phyloP scores from a whole-genome alignment of 2,329 filamentous ascomycete species.

The Sphaerulina populicola region DNA sequence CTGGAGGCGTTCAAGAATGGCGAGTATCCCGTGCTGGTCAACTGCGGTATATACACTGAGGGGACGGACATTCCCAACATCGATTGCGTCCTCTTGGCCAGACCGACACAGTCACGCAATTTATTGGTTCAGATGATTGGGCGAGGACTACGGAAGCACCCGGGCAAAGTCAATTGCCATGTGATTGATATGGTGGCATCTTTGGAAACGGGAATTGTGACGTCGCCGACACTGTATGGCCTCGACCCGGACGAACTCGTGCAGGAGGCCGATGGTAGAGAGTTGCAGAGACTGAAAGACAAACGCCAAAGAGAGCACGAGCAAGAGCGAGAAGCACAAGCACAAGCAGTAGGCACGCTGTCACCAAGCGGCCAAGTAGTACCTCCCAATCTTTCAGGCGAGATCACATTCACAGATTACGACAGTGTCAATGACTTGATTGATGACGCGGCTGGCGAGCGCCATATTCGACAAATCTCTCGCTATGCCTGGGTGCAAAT shows the following conservation, averaged over 20 bases:
- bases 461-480: conserved; percentile 69
- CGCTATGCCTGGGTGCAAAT: conserved; percentile 75
- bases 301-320: conserved; percentile 38
- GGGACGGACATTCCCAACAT: conserved; percentile 97
- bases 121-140: conserved; percentile 97
- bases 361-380: not conserved
- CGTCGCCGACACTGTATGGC: conserved; percentile 85
- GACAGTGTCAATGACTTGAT: conserved; percentile 86
- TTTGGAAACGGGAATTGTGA: conserved; percentile 74
- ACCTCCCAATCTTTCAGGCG: conserved; percentile 33
- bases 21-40: conserved; percentile 79
- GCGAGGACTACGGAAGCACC: conserved; percentile 74
- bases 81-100: conserved; percentile 79
- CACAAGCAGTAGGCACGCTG: conserved; percentile 19
- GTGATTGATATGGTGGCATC: conserved; percentile 93
- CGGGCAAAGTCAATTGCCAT: conserved; percentile 80
- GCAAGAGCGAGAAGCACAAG: too few relatives aligned
- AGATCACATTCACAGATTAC: conserved; percentile 79
- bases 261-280: conserved; percentile 53
- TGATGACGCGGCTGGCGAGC: conserved; percentile 68
- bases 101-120: conserved; percentile 88
- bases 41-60: conserved; percentile 94
- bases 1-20: conserved; percentile 67
- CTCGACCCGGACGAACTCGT: conserved; percentile 76
- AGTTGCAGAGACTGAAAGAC: conserved; percentile 50